Base-by-base conservation (phyloP, 2,329 filamentous ascomycete species). In the Seiridium unicorne region DNA sequence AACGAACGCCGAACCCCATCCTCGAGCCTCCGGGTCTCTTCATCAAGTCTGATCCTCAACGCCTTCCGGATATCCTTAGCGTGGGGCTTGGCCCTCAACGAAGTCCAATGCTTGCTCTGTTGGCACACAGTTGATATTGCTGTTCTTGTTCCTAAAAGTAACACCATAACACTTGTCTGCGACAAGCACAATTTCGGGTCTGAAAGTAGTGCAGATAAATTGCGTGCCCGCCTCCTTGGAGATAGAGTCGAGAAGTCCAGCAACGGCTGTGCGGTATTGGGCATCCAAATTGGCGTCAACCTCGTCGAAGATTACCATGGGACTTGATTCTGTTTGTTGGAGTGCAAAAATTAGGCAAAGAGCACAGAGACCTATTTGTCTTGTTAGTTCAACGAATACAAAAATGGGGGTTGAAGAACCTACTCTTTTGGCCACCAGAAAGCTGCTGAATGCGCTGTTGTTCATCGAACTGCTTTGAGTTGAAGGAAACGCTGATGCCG, bases 301-400 rank as follows among this genome's bases (percentile, higher is more conserved):
- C 77, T 99, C 95, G 74, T 99, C 95, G 69, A 99, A 99, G 70
- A 99, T 93, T 74, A 99, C 97, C 83, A 99, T 98, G 1, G 95
- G 95, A 49, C 94, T 96, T 8, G 94, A 95, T 73, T 99, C 95
- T 61, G 94, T 97, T 67, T 93, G 92, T 76, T 99, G 95, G 67
- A 99, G 96, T n/a, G 95, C 95, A 73, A 99, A 99, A 67, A 99
- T 96, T 56, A 99, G 86, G 49, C 95, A 96, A n/a, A 99, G 86
- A 8, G 95, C 95, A 75, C 94, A 98, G 63, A 98, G 82, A 85
- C 92, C 91, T 93, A 51, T 36, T 63, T 63, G 69, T 63, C 1
- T 44, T 57, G 63, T 69, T 65, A 69, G 64, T 56, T 26, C 18
- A 32, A 5, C 38, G 51, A 49, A 13, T 4, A 11, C 11, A 60